A percentile compares a stretch with the other conserved stretches of the same genome.
These are phyloP conservation scores for Solanum chmielewskii DNA, from an alignment of 257 asterid species.

Conservation along the genomic window DNA sequence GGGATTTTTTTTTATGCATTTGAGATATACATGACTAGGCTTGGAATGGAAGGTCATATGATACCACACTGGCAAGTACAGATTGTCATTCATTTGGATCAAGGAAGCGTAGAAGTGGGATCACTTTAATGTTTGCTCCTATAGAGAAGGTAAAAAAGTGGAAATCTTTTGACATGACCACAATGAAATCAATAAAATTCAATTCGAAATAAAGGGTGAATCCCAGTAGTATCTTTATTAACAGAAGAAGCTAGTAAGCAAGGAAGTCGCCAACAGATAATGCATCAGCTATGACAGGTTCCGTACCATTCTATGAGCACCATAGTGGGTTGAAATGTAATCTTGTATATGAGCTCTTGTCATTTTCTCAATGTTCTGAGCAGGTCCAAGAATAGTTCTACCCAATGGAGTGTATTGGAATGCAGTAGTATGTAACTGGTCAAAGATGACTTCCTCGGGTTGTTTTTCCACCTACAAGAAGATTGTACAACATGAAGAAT, in stretches of 20 bases:
- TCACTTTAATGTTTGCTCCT: neutral
- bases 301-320: constrained; percentile 67
- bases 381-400: constrained; percentile 83
- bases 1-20: neutral
- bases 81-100: neutral
- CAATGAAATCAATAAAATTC: neutral
- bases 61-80: neutral
- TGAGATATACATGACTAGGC: neutral
- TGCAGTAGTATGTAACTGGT: constrained; percentile 88
- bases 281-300: neutral
- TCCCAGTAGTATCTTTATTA: neutral
- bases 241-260: neutral
- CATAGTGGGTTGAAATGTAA: constrained; percentile 63
- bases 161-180: neutral
- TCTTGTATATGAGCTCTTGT: constrained; percentile 36
- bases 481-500: neutral
- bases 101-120: neutral
- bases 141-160: neutral
- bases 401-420: constrained; percentile 80
- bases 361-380: constrained; percentile 49
- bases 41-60: neutral
- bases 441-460: constrained; percentile 74
- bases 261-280: neutral
- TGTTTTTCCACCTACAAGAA: constrained; percentile 63
- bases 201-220: neutral